Evolutionary conservation across 129 eudicot species (phyloP).

Genomic region (Tanacetum coccineum): DNA sequence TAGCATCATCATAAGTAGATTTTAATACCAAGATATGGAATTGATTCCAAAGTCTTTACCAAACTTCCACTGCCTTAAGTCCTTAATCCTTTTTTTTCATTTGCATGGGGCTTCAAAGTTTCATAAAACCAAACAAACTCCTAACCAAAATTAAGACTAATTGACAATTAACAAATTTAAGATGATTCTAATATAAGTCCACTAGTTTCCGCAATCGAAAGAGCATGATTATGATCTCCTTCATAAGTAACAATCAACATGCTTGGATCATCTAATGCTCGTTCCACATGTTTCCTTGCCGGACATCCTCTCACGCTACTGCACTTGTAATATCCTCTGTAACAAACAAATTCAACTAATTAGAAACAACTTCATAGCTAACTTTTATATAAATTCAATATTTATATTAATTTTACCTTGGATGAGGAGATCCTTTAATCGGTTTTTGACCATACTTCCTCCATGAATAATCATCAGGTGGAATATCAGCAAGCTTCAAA

Average conservation of each 20-base stretch:
- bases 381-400: no score
- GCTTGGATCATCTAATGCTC: conserved; percentile 77
- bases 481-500: conserved; percentile 84
- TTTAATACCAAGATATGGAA: conserved; percentile 23
- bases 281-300: conserved; percentile 90
- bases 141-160: neutral
- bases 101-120: conserved; percentile 21
- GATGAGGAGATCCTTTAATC: conserved; percentile 96
- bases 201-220: conserved; percentile 51
- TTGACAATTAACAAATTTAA: conserved; percentile 27
- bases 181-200: conserved; percentile 75
- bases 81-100: conserved; percentile 2
- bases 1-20: neutral
- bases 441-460: conserved; percentile 96
- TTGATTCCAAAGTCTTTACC: conserved; percentile 30
- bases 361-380: no score
- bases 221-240: conserved; percentile 85
- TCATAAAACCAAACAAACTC: no score
- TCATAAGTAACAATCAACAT: conserved; percentile 90
- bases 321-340: conserved; percentile 94
- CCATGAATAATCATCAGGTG: conserved; percentile 98
- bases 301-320: conserved; percentile 95
- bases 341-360: neutral
- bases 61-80: conserved; percentile 17
- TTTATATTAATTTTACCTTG: conserved; percentile 56